Conservation (phyloP, 257 asterid species). For the Oldenlandia corymbosa region DNA sequence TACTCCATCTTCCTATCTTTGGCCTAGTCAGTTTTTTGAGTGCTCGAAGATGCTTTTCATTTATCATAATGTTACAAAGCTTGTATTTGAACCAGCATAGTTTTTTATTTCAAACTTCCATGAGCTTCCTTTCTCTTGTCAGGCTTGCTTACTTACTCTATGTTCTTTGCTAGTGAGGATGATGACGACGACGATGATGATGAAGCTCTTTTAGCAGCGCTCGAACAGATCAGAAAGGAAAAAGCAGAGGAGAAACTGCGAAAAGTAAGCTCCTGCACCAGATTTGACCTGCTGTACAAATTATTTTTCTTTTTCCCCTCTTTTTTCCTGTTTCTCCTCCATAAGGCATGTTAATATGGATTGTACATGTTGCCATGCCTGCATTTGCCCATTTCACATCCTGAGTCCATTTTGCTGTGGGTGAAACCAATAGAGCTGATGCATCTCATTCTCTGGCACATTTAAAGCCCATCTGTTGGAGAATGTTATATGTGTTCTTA, state of each 20-base stretch:
- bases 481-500: not conserved
- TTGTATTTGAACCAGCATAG: not conserved
- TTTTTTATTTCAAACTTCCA: not conserved
- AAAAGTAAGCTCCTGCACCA: constrained; percentile 41
- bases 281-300: not conserved
- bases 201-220: constrained; percentile 93
- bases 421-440: not conserved
- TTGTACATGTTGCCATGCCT: not conserved
- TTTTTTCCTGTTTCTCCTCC: not conserved
- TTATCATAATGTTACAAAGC: not conserved
- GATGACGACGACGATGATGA: constrained; percentile 68
- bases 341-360: not conserved
- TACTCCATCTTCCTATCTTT: not conserved
- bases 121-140: not conserved
- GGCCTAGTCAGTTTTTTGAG: not conserved
- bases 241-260: constrained; percentile 79
- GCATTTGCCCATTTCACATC: too few relatives aligned
- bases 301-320: not conserved
- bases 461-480: not conserved
- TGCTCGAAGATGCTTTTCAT: not conserved
- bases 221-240: constrained; percentile 82
- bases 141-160: constrained; percentile 2
- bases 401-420: too few relatives aligned
- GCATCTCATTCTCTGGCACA: not conserved
- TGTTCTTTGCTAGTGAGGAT: constrained; percentile 28